Conservation (phyloP, 2,329 filamentous ascomycete genomes). For the Simplicillium sp. region DNA sequence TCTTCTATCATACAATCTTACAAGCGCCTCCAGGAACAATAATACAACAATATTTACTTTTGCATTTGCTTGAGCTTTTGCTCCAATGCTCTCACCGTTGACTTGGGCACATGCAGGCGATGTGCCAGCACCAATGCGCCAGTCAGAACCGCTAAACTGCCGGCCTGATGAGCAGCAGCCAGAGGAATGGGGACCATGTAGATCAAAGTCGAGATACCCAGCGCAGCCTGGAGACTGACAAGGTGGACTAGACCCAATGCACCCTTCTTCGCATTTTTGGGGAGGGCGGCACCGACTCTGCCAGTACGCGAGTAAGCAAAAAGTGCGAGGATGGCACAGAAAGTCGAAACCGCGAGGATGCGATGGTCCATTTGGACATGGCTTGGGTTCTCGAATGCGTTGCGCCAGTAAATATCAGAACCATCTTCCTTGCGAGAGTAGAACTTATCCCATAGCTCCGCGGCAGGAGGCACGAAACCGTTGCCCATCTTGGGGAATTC, state of each 20-base stretch:
- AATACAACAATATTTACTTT: constrained; percentile 18
- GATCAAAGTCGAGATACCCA: constrained; percentile 85
- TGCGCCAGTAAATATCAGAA: constrained; percentile 90
- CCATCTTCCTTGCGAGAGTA: constrained; percentile 72
- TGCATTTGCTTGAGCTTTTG: constrained; percentile 29
- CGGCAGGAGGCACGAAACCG: constrained; percentile 69
- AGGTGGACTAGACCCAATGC: constrained; percentile 75
- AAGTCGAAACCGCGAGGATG: constrained; percentile 82
- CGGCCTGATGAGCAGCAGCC: constrained; percentile 87
- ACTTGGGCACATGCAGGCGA: constrained; percentile 63
- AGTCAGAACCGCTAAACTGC: constrained; percentile 74
- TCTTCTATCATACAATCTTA: no score
- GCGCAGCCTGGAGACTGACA: constrained; percentile 67
- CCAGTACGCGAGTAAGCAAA: constrained; percentile 72
- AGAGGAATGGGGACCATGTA: constrained; percentile 88
- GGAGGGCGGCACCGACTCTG: constrained; percentile 47
- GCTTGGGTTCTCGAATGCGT: constrained; percentile 94
- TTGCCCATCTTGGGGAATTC: constrained; percentile 94
- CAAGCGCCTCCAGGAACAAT: neutral
- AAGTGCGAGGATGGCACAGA: constrained; percentile 68
- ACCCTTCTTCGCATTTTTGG: constrained; percentile 55
- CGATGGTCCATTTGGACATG: constrained; percentile 94
- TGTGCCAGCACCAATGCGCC: constrained; percentile 73
- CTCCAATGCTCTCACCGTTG: constrained; percentile 51
- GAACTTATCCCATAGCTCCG: constrained; percentile 76